These are phyloP conservation scores for Chamaecrista fasciculata DNA, from an alignment of 306 rosid species.

Conservation along the genomic window DNA sequence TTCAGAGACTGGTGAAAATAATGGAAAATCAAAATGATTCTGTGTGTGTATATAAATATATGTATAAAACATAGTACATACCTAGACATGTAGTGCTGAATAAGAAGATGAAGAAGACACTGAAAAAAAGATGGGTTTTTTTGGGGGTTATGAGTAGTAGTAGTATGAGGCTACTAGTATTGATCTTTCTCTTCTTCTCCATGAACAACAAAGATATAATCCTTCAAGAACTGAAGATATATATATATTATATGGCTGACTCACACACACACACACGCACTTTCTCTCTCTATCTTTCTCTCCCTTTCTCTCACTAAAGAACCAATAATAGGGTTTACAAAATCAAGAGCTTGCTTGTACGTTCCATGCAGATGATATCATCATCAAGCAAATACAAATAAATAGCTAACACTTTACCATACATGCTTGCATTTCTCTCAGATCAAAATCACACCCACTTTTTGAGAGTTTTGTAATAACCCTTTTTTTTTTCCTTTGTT, in stretches of 20 bases:
- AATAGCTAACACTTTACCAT: slow-evolving; percentile 29
- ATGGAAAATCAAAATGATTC: background rate
- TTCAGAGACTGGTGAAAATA: background rate
- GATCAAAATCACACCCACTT: slow-evolving; percentile 17
- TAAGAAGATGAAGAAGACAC: slow-evolving; percentile 20
- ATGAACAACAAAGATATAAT: slow-evolving; percentile 38
- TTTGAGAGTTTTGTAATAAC: too few species aligned
- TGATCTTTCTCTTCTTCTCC: slow-evolving; percentile 61
- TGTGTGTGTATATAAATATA: too few species aligned
- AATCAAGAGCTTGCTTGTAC: slow-evolving; percentile 27
- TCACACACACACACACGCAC: background rate
- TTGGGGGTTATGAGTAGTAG: too few species aligned
- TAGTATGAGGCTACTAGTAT: slow-evolving; percentile 6
- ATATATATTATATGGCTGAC: too few species aligned
- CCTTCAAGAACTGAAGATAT: too few species aligned
- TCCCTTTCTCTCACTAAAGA: slow-evolving; percentile 8
- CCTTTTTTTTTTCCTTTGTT: slow-evolving; percentile 20
- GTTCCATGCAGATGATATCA: slow-evolving; percentile 52
- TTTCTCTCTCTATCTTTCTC: background rate
- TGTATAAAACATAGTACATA: slow-evolving; percentile 22
- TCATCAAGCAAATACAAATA: slow-evolving; percentile 33
- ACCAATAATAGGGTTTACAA: slow-evolving; percentile 28
- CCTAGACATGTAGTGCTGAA: slow-evolving; percentile 51
- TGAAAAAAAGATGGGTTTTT: slow-evolving; percentile 31
- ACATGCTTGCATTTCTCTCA: slow-evolving; percentile 23